Conservation (phyloP, 2,329 filamentous ascomycete genomes). For the Tolypocladium paradoxum region DNA sequence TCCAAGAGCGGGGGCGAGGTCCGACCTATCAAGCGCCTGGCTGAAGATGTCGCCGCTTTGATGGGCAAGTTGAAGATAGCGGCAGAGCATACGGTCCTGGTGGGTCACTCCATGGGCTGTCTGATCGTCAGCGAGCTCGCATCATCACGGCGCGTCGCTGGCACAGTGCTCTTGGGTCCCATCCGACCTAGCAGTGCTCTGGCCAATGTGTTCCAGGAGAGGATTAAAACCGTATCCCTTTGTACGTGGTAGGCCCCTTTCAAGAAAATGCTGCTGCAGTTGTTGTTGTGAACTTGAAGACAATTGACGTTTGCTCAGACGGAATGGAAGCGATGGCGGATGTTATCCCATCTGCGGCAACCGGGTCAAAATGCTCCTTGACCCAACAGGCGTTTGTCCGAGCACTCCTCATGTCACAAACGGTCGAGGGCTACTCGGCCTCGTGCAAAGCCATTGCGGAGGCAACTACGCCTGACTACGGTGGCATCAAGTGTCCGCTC, state of each 20-base stretch:
- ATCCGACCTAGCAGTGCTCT: conserved; percentile 41
- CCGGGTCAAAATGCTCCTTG: conserved; percentile 19
- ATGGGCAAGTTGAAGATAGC: conserved; percentile 39
- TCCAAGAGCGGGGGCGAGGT: conserved; percentile 31
- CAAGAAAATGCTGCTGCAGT: too few relatives aligned
- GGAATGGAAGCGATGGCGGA: conserved; percentile 25
- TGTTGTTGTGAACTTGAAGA: too few relatives aligned
- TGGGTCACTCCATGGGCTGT: conserved; percentile 63
- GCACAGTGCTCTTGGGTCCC: conserved; percentile 50
- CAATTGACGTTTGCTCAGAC: too few relatives aligned
- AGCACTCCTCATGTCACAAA: conserved; percentile 22
- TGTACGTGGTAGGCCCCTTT: too few relatives aligned
- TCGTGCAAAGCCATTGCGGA: conserved; percentile 22
- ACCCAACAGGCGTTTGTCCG: conserved; percentile 26
- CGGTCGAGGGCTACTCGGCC: conserved; percentile 21
- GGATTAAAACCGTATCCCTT: conserved; percentile 39
- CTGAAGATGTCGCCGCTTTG: conserved; percentile 41
- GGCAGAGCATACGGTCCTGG: conserved; percentile 37
- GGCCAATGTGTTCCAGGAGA: conserved; percentile 35
- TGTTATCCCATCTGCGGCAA: conserved; percentile 22
- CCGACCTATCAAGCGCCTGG: conserved; percentile 41
- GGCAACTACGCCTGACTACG: conserved; percentile 38
- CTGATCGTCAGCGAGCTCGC: conserved; percentile 51
- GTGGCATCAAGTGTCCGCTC: conserved; percentile 43
- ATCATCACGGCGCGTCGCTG: conserved; percentile 25